Base-by-base conservation (phyloP, 345 rosid species). In the Pugionium cornutum region DNA sequence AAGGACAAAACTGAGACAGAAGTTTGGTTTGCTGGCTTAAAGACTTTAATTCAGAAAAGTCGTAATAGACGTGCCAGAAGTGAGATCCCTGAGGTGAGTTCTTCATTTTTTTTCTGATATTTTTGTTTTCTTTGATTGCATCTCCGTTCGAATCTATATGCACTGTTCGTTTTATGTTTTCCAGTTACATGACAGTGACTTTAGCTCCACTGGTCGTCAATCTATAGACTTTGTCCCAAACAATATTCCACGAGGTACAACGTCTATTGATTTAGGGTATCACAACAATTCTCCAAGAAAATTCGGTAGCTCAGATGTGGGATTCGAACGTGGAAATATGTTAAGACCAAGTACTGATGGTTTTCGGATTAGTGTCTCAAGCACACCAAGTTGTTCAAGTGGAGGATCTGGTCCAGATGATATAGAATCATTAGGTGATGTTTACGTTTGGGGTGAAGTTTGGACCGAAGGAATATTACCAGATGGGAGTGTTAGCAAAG, bases 401-500 rank as follows among this genome's bases (percentile, higher is more conserved):
- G 89, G 88, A 56, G 95, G 94, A 62, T 89, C 98, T 58, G 98
- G 98, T 73, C 97, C 86, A 45, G 98, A 92, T 89, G 98, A 92
- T 76, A 88, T 92, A 67, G 98, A 92, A 79, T 89, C 95, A 18
- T 77, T 92, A 59, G 98, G 98, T 66, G 98, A 92, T 79, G 90
- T 92, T 60, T 92, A 88, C 55, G 69, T 89, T 7, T 92, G 98
- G 98, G 98, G 97, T 58, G 98, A 83, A 68, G 83, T 92, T 63
- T 92, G 98, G 96, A 80, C 76, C 4, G 98, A 92, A 48, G 85
- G 76, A 8, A 76, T 82, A 64, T 66, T 73, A 7, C 73, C 81
- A 18, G 95, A 92, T 68, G 97, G 96, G 5, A 67, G 82, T 2
- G 18, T 41, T 4, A 74, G 75, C 60, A 75, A 81, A 40, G 57